Evolutionary conservation across 805 yeast genomes (phyloP), one percentile per base, ranked within the genome.

Genomic region (Ogataea trehaloabstinens): DNA sequence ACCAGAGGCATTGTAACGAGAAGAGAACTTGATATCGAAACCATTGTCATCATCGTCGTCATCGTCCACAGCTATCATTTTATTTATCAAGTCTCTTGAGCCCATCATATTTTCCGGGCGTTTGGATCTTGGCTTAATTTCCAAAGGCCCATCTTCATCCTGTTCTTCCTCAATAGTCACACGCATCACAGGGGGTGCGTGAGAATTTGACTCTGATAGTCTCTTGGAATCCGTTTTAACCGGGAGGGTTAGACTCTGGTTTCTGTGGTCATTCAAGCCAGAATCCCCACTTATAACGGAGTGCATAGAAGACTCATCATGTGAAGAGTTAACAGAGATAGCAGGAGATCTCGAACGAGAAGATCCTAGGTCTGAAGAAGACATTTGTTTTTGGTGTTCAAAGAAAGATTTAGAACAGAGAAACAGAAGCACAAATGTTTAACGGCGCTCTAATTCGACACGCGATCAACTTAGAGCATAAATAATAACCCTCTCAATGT

Each of bases 271-370:
- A 38, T 64, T 59, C 34, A 64, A 42, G 20, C 49, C 51, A 5
- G 64, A 57, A 34, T 62, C 67, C 19, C 60, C 67, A 40, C 65
- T 61, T 28, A 64, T 60, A 17, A 56, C 51, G 13, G 68, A 63
- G 29, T 60, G 63, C 18, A 57, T 44, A 0, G 64, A 59, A 17
- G 53, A 52, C 28, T 47, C 62, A 24, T 60, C 64, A 19, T 55
- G 47, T n/a, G 60, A 46, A 2, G 64, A 59, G 12, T 52, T 53
- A 15, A 51, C 52, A 5, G 61, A 52, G 28, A 52, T 52, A 3
- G 52, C 55, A 30, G 56, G 59, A 10, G 61, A 58, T 18, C 43
- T 40, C 19, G 51, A 43, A 41, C 53, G 46, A 3, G 56, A 49
- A 13, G 54, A 46, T 20, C 43, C 46, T 33, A 33, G 29, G 28